Conservation (phyloP, 768 basidiomycete species). For the Postia placenta region DNA sequence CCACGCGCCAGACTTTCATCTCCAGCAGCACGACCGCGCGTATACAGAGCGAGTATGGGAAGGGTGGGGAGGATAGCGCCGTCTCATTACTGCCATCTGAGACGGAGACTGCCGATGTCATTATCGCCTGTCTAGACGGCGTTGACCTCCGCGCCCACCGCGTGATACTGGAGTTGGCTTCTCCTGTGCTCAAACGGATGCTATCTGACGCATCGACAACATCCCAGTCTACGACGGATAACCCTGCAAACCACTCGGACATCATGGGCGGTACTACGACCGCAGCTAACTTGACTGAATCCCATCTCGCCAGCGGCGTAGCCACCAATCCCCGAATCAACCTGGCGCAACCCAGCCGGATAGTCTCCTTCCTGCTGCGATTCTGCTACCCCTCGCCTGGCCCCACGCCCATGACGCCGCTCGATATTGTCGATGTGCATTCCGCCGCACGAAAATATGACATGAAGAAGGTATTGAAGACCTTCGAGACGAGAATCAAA, state of each 20-base stretch:
- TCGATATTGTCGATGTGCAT: not conserved
- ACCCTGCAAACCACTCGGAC: not conserved
- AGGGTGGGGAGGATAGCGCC: not conserved
- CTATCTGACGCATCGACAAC: not conserved
- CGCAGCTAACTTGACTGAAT: too few species aligned
- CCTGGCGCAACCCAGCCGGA: not conserved
- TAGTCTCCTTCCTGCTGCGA: constrained; percentile 5
- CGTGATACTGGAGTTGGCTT: constrained; percentile 7
- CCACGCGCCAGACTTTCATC: not conserved
- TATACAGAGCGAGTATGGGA: not conserved
- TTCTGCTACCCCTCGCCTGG: not conserved
- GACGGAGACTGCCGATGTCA: constrained; percentile 7
- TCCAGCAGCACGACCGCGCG: not conserved
- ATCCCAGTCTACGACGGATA: too few species aligned
- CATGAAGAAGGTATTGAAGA: not conserved
- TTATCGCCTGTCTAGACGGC: constrained; percentile 9
- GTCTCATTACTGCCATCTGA: constrained; percentile 6
- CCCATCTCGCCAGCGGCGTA: too few species aligned
- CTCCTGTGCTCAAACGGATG: constrained; percentile 11
- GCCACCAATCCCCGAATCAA: not conserved
- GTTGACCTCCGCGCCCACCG: constrained; percentile 12
- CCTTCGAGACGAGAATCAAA: not conserved
- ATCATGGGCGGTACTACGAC: too few species aligned
- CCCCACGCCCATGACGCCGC: not conserved
- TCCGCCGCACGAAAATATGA: constrained; percentile 6